Percentiles rank a stretch among this genome's conserved stretches.
Conservation (phyloP, 768 basidiomycete species). For the Crepidotus variabilis region DNA sequence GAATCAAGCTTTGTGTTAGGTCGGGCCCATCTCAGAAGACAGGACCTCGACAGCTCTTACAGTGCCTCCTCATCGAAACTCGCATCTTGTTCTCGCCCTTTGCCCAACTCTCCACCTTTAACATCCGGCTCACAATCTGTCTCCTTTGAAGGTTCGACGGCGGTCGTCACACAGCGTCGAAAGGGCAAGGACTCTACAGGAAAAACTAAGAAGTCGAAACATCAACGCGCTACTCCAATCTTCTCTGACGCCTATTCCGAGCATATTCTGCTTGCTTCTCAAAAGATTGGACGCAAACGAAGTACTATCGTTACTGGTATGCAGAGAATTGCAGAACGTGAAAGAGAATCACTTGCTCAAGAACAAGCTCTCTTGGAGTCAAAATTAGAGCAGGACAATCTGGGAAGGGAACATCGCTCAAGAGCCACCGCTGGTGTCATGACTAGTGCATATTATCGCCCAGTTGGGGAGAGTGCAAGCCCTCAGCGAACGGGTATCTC, state of each 20-base stretch:
- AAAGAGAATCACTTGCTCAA: conserved; percentile 29
- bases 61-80: neutral
- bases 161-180: conserved; percentile 9
- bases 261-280: conserved; percentile 67
- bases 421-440: conserved; percentile 21
- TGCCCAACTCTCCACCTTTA: conserved; percentile 6
- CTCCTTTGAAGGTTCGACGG: conserved; percentile 15
- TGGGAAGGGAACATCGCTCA: conserved; percentile 26
- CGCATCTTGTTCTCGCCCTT: neutral
- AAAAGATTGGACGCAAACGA: conserved; percentile 63
- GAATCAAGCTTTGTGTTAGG: conserved; percentile 3
- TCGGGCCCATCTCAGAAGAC: neutral
- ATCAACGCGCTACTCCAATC: conserved; percentile 21
- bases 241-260: conserved; percentile 67
- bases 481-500: conserved; percentile 13
- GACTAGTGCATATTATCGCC: conserved; percentile 20
- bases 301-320: conserved; percentile 54
- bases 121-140: conserved; percentile 16
- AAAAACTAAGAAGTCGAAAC: conserved; percentile 11
- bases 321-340: conserved; percentile 32
- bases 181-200: conserved; percentile 12
- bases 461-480: conserved; percentile 11
- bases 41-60: neutral
- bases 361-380: conserved; percentile 22
- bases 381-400: conserved; percentile 24